Evolutionary conservation across 768 basidiomycete genomes (phyloP), one percentile per base, ranked within the genome.

Genomic region (Russula abietina): DNA sequence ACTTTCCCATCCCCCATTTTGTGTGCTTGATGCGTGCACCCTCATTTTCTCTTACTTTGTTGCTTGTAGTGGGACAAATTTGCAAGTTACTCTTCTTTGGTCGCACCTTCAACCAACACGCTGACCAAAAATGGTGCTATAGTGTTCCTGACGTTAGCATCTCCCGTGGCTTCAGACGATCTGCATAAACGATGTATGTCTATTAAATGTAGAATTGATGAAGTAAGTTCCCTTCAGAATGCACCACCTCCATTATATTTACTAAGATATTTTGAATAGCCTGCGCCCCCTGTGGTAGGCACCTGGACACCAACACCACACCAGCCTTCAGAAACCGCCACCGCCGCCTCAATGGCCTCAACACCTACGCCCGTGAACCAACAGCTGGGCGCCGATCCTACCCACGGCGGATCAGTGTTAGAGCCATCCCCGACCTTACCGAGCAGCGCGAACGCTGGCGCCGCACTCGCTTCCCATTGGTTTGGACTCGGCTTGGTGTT

Each of bases 391-490:
- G 32, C 51, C 19, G 30, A 11, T 53, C 1, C 24, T 2, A 43
- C 0, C 19, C 14, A 32, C 3, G n/a, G 32, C 17, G 43, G 3
- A n/a, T 41, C 46, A 6, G n/a, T 1, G 30, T 3, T 36, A 11
- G 16, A 55, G 17, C n/a, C 62, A 32, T 26, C 6, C 32, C 16
- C 24, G 2, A 41, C 52, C 4, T 6, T 17, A 6, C 51, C 9
- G 22, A 50, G 22, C 6, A 55, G 22, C 1, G 39, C 41, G 32
- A 64, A 64, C 54, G 54, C 58, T 55, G 59, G 63, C 48, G 59
- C 56, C 17, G 48, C 59, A 8, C 54, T 60, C 22, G n/a, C 59
- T 32, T 45, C 41, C 12, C 48, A 49, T 4, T n/a, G 33, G 4
- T 26, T 41, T 12, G 10, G 45, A 3, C 16, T 55, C 32, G 30